phyloP scores from a whole-genome alignment of 2,329 filamentous ascomycete species.

The Zymoseptoria crescenta region DNA sequence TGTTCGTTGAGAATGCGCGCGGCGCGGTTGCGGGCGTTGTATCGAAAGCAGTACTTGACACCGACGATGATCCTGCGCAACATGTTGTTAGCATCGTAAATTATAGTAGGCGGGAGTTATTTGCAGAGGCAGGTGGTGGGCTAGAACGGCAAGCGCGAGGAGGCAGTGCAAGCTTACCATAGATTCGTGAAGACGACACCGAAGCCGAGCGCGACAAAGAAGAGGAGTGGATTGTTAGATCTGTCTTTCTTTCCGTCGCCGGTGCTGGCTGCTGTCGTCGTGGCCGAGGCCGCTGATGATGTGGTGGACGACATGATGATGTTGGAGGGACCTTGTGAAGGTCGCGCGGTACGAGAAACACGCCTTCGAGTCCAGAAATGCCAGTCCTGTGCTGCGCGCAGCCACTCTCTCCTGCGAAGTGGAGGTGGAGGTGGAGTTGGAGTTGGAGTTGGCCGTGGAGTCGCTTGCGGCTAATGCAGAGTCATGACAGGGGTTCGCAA shows the following conservation, averaged over 20 bases:
- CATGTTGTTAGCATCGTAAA: slow-evolving; percentile 10
- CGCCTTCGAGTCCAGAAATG: background rate
- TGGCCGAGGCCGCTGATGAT: slow-evolving; percentile 1
- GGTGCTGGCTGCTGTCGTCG: slow-evolving; percentile 2
- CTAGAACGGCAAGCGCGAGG: background rate
- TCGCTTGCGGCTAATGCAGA: background rate
- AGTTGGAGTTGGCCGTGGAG: background rate
- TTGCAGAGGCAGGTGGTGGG: background rate
- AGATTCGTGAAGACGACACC: slow-evolving; percentile 98
- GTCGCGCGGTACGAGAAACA: background rate
- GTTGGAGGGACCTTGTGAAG: background rate
- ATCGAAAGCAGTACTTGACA: slow-evolving; percentile 98
- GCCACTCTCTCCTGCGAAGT: background rate
- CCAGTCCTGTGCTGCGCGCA: background rate
- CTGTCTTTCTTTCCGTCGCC: slow-evolving; percentile 20
- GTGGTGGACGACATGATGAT: slow-evolving; percentile 1
- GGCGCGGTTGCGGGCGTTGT: slow-evolving; percentile 86
- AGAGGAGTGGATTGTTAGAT: slow-evolving; percentile 65
- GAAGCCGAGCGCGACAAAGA: slow-evolving; percentile 93
- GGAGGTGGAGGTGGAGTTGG: background rate
- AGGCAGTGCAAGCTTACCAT: slow-evolving; percentile 57
- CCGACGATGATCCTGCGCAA: slow-evolving; percentile 87
- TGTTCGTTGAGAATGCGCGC: slow-evolving; percentile 69
- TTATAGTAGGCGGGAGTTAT: background rate
- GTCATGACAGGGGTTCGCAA: background rate